Conservation (phyloP, 257 asterid genomes). For the Nicotiana obtusifolia region DNA sequence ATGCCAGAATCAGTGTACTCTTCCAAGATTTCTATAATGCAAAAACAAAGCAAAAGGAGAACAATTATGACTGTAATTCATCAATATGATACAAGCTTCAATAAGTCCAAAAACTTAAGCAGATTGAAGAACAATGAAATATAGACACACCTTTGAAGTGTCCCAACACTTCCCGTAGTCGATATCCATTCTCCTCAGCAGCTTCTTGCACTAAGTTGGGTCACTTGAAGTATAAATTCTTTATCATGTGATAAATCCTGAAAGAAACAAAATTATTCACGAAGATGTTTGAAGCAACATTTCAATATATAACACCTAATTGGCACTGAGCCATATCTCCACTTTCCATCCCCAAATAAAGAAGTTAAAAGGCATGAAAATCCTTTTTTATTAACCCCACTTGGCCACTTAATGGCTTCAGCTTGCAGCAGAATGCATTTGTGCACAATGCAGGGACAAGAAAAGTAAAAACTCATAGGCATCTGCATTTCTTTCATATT, state of each 20-base stretch:
- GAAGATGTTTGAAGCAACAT: conserved; percentile 6
- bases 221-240: conserved; percentile 19
- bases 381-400: conserved; percentile 26
- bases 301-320: conserved; percentile 23
- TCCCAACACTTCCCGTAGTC: conserved; percentile 62
- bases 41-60: not conserved
- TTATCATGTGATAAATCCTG: not conserved
- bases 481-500: not conserved
- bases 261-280: conserved; percentile 9
- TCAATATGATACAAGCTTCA: not conserved
- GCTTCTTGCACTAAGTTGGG: conserved; percentile 10
- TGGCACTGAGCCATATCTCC: conserved; percentile 22
- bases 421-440: conserved; percentile 21
- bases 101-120: conserved; percentile 2
- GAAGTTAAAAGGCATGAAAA: conserved; percentile 30
- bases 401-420: conserved; percentile 20
- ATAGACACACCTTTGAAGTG: conserved; percentile 51
- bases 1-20: conserved; percentile 74
- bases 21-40: conserved; percentile 65
- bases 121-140: not conserved
- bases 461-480: conserved; percentile 6
- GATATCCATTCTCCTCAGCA: conserved; percentile 48
- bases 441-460: conserved; percentile 6
- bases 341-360: conserved; percentile 25
- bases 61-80: not conserved